Evolutionary conservation across 495 filamentous ascomycete genomes (phyloP).

Genomic region (Neurospora cerealis): DNA sequence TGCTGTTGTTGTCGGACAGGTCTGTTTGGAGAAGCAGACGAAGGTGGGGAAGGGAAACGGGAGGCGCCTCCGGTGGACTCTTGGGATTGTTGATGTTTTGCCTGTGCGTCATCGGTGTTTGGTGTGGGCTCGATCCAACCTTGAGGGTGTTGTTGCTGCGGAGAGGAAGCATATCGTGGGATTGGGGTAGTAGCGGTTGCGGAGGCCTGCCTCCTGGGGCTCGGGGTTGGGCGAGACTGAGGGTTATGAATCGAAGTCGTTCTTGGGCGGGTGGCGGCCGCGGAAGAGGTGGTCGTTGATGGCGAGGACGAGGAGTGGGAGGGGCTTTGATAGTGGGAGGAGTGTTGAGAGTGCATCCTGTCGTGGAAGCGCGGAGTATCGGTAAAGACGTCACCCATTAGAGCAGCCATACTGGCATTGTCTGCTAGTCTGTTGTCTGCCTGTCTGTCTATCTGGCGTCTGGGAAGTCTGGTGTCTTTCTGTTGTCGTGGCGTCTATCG

Average conservation of each 20-base stretch:
- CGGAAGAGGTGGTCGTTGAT: constrained; percentile 16
- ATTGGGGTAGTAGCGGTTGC: constrained; percentile 5
- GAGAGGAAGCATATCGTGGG: neutral
- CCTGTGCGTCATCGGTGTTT: neutral
- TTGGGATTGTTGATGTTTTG: constrained; percentile 12
- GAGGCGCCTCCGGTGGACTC: constrained; percentile 24
- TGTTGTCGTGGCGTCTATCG: neutral
- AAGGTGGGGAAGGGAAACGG: constrained; percentile 38
- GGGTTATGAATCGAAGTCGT: neutral
- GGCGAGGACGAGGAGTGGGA: constrained; percentile 28
- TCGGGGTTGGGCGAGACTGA: constrained; percentile 16
- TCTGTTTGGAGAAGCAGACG: constrained; percentile 35
- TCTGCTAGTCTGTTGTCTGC: neutral
- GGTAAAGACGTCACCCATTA: constrained; percentile 38
- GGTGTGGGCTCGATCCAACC: constrained; percentile 6
- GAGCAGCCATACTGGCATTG: constrained; percentile 35
- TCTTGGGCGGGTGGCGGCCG: neutral
- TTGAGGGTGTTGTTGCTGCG: constrained; percentile 1
- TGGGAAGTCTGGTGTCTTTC: constrained; percentile 1
- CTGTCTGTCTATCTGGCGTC: constrained; percentile 1
- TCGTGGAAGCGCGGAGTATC: constrained; percentile 36
- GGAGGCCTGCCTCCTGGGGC: constrained; percentile 20
- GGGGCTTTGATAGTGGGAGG: constrained; percentile 24
- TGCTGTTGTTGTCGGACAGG: constrained; percentile 17
- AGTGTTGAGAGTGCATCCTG: constrained; percentile 38